Conservation (phyloP, 192 early-diverging fungal genomes). For the Backusella mclennaniae region DNA sequence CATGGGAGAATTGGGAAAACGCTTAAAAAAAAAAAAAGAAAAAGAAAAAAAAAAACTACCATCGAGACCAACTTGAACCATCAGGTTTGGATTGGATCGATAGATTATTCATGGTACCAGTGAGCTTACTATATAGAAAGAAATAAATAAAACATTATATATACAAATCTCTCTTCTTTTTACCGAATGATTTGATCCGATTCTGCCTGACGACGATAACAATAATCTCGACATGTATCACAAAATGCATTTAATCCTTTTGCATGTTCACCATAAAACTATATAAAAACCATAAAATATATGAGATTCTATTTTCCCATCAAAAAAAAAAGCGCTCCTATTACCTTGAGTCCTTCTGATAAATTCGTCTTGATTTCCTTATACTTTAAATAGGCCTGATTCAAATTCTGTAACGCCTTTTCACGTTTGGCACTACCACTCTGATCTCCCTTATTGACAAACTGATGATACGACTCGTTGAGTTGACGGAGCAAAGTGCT, state of each 20-base stretch:
- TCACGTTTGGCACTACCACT: slow-evolving; percentile 65
- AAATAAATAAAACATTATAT: neutral
- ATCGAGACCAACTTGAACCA: neutral
- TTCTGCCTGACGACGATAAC: slow-evolving; percentile 66
- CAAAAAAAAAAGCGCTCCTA: no score
- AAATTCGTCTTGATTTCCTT: slow-evolving; percentile 73
- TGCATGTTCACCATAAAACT: slow-evolving; percentile 74
- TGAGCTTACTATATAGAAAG: neutral
- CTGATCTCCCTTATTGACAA: slow-evolving; percentile 60
- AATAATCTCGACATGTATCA: slow-evolving; percentile 68
- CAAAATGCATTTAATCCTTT: slow-evolving; percentile 58
- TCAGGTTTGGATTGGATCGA: neutral
- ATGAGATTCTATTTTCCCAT: neutral
- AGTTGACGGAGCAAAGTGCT: slow-evolving; percentile 58
- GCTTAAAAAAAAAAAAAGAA: neutral
- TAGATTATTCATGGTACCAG: neutral
- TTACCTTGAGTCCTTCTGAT: slow-evolving; percentile 72
- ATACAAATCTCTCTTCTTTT: neutral
- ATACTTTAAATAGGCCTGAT: slow-evolving; percentile 71
- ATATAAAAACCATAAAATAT: neutral
- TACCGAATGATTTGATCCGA: slow-evolving; percentile 53
- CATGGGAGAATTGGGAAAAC: slow-evolving; percentile 31
- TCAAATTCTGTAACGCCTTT: slow-evolving; percentile 74
- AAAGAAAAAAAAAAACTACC: no score
- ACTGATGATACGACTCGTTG: slow-evolving; percentile 62